A percentile compares a stretch with the other conserved stretches of the same genome.
Conservation (phyloP, 345 rosid species). For the Pseudoturritis turrita region DNA sequence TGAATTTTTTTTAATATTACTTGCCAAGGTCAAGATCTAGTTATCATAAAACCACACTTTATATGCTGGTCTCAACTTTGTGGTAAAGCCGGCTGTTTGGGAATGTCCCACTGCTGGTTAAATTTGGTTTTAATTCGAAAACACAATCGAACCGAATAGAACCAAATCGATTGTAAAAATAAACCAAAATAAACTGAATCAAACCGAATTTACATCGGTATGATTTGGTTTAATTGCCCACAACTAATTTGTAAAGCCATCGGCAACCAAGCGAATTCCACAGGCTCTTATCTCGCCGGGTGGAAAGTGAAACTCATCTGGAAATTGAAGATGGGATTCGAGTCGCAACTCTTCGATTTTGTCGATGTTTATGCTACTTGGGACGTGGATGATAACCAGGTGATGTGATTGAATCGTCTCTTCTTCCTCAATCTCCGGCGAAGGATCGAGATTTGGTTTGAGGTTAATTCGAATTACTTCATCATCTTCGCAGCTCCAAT, state of each 20-base stretch:
- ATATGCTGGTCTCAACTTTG: too few relatives aligned
- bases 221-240: not conserved
- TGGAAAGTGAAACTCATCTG: not conserved
- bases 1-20: too few relatives aligned
- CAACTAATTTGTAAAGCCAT: not conserved
- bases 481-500: not conserved
- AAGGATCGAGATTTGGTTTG: not conserved
- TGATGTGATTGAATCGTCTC: not conserved
- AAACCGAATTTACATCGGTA: not conserved
- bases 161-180: too few relatives aligned
- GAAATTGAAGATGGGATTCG: not conserved
- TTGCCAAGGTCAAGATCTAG: too few relatives aligned
- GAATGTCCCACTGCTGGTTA: too few relatives aligned
- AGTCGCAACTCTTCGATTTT: not conserved
- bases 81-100: too few relatives aligned
- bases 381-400: constrained; percentile 1
- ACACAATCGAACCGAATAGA: too few relatives aligned
- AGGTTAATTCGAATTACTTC: constrained; percentile 9
- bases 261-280: not conserved
- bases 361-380: not conserved
- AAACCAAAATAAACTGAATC: too few relatives aligned
- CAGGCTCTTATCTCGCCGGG: not conserved
- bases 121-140: too few relatives aligned
- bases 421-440: not conserved
- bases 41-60: too few relatives aligned